Conservation (phyloP, 805 yeast species). For the Kuraishia cidri region DNA sequence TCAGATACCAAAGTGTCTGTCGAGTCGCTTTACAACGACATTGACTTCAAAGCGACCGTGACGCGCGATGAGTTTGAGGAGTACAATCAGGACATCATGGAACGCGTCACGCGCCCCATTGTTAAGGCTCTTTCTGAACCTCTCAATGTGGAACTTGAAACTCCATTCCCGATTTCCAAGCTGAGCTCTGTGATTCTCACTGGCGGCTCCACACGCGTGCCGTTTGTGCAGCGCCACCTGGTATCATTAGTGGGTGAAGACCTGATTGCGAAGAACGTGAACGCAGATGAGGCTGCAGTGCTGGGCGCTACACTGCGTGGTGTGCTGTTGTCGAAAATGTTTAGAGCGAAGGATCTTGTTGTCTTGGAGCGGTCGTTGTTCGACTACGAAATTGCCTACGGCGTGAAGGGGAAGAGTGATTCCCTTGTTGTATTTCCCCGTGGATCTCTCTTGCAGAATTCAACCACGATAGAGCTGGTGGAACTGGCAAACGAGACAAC, state of each 20-base stretch:
- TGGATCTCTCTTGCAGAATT: constrained; percentile 30
- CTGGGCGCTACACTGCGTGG: constrained; percentile 86
- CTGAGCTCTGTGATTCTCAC: constrained; percentile 59
- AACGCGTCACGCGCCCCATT: constrained; percentile 46
- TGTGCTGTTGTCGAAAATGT: constrained; percentile 59
- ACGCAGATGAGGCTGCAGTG: constrained; percentile 93
- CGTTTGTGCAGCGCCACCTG: constrained; percentile 67
- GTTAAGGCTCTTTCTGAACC: constrained; percentile 34
- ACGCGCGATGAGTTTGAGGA: constrained; percentile 79
- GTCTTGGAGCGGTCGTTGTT: constrained; percentile 48
- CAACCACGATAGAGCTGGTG: constrained; percentile 26
- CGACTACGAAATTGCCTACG: constrained; percentile 31
- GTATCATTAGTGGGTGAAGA: constrained; percentile 47
- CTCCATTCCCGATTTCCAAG: constrained; percentile 10
- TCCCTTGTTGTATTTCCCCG: constrained; percentile 30
- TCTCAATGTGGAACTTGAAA: constrained; percentile 11
- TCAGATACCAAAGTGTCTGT: constrained; percentile 66
- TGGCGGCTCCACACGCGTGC: constrained; percentile 91
- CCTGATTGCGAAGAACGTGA: constrained; percentile 69
- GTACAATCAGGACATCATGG: constrained; percentile 29
- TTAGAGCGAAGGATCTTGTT: constrained; percentile 51
- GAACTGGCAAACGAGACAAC: constrained; percentile 10
- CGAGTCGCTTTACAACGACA: constrained; percentile 66
- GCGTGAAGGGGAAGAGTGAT: constrained; percentile 16
- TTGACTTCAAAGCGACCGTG: constrained; percentile 61